phyloP scores from a whole-genome alignment of 2,329 filamentous ascomycete species.

The Alternaria novae-zelandiae region DNA sequence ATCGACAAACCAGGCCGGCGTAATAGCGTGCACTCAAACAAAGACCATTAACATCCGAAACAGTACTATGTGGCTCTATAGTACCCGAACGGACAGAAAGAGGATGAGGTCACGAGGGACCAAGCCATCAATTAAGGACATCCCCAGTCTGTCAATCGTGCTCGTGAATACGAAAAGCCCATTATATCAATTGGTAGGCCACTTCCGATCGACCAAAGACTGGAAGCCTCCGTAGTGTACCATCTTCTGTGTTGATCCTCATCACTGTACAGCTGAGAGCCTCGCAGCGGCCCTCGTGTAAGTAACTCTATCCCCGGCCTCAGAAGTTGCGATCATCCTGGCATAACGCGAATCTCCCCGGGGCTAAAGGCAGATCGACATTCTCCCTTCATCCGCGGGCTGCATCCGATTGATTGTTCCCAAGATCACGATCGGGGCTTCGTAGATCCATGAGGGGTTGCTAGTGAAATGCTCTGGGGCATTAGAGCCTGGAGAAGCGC shows the following conservation, averaged over 20 bases:
- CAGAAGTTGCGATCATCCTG: slow-evolving; percentile 4
- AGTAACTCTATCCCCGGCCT: not conserved
- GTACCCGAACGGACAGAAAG: not conserved
- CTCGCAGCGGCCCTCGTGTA: not conserved
- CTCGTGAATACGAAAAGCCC: not conserved
- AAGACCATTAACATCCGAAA: not conserved
- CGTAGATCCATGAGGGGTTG: slow-evolving; percentile 4
- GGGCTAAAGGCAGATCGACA: slow-evolving; percentile 11
- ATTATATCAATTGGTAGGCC: not conserved
- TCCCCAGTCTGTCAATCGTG: not conserved
- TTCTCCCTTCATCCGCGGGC: slow-evolving; percentile 2
- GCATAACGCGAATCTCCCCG: not conserved
- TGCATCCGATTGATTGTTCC: not conserved
- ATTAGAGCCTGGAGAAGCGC: not conserved
- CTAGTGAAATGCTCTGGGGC: not conserved
- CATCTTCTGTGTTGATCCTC: not conserved
- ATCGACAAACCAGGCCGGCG: not conserved
- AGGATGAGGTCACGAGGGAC: not conserved
- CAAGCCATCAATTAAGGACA: not conserved
- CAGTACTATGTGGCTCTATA: not conserved
- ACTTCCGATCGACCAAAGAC: not conserved
- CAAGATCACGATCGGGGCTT: not conserved
- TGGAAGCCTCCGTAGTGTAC: not conserved
- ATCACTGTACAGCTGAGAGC: not conserved
- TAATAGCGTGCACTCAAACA: not conserved